Base-by-base conservation (phyloP, 768 basidiomycete species). In the Suillus discolor region DNA sequence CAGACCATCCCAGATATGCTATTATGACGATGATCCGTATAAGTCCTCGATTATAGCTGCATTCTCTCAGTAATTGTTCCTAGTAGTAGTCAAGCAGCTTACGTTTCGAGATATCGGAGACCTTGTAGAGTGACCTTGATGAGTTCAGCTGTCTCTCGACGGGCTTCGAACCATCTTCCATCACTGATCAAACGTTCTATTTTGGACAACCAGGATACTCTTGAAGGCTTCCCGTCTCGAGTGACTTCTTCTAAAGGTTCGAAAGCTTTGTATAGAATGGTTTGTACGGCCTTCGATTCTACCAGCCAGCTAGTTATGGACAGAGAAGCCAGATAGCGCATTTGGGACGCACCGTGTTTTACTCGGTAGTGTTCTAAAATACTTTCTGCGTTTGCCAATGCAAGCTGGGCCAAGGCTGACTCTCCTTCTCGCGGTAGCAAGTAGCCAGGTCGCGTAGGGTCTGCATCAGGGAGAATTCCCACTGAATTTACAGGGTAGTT, bases 401-500 rank as follows among this genome's bases (percentile, higher is more conserved):
- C 85, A 31, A 83, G 83, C 57, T 75, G 73, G 3, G 90, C 90
- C 44, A 84, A 77, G 28, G 79, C 74, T 57, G 81, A 79, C 41
- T 87, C 84, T 44, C 86, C 87, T 20, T 72, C 72, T 20, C 60
- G 70, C 1, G 83, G 79, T 6, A 78, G 69, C 39, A 93, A 74
- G 73, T 88, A 92, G 5, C 92, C 92, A 38, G 84, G 83, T 9
- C 69, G 75, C 3, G 80, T 80, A 15, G 85, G 84, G 68, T 92
- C 88, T 2, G 88, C 85, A 72, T 94, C 92, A 6, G 93, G 92
- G 16, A 94, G 75, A 1, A 93, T 87, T 2, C 93, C 93, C 23
- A 93, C 92, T 0, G 89, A 90, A 71, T 95, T 95, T 3, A 87
- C 90, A 1, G 93, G 93, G 85, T 91, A 91, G 55, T 88, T 73